Base-by-base conservation (phyloP, 208 protist genomes). In the Trypanosoma brucei region DNA sequence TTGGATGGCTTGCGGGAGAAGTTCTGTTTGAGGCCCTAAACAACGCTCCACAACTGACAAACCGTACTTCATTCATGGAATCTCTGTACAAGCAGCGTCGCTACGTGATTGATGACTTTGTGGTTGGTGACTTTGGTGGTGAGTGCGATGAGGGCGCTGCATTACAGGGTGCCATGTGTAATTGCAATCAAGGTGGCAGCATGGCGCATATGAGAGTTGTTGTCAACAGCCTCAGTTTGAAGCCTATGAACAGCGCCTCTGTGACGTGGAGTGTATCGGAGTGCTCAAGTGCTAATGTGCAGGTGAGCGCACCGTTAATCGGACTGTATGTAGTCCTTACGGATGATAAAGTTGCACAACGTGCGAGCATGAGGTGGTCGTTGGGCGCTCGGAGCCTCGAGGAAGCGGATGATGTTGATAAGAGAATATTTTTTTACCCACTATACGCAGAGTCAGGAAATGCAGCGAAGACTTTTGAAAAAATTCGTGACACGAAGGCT, bases 101-200 rank as follows among this genome's bases (percentile, higher is more conserved):
- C 6, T 77, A 66, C 42, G 2, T 68, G 5, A 39, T 70, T 50
- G 60, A 68, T 7, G 65, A 72, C 35, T 34, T 72, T 42, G 51
- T 77, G 14, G 22, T 77, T 53, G 65, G 71, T 3, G 55, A 61
- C 54, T 77, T 55, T 50, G 71, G 65, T 56, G 71, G 65, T 9
- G 49, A 62, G 0, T 68, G 58, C 42, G 22, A 14, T 31, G 55
- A 14, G 40, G n/a, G 7, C 2, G 44, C 56, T 33, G 51, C 0
- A 11, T 8, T 3, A 31, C 37, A 61, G 22, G 60, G 60, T n/a
- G 65, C 58, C 51, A 52, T 55, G 5, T 64, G 57, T 42, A 2
- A 51, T 7, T 71, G 65, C 58, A 71, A 71, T 36, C 42, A 71
- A 35, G 65, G 65, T 3, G 65, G 51, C 13, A 35, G 22, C 2